Evolutionary conservation across 305 asterid species (phyloP), one percentile per base, ranked within the genome.

Genomic region (Solanum hybrid): DNA sequence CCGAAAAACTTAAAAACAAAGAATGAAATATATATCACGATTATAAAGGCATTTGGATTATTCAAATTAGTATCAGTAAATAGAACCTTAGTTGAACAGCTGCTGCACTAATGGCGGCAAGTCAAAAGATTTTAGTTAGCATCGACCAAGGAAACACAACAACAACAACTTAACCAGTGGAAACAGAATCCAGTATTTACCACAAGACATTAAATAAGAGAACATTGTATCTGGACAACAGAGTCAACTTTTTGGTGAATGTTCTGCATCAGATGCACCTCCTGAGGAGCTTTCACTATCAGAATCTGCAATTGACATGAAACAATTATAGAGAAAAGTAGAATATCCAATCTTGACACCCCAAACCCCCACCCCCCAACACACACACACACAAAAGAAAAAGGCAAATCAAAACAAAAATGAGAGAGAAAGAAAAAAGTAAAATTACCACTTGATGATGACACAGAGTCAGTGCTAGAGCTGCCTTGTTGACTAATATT

Each of bases 391-490:
- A 56, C n/a, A 51, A 56, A 56, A n/a, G 71, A 82, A 85, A 89
- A 45, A 86, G 60, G 45, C 88, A 89, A 86, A 35, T 38, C 85
- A 87, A 37, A 91, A 82, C 24, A 85, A 82, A 86, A 66, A 78
- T 26, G 38, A 26, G 36, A 6, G 11, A 10, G 10, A 77, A 14
- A 88, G 71, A 42, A n/a, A 64, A 22, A 34, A 13, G 51, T 78
- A 35, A 90, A 64, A 91, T 42, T 92, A 95, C 97, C 96, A 90
- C 94, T 92, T 88, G 96, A 93, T 69, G 95, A 94, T 87, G 96
- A 95, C 89, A 94, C 94, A 6, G 95, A 93, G 88, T 93, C 94
- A 88, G 94, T 88, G 89, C 92, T 90, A 88, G 94, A 92, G 92
- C 93, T 92, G 93, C 92, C 92, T 88, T 89, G 87, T 66, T 79